Evolutionary conservation across 2,329 filamentous ascomycete species (phyloP).

Genomic region (Penicillium sp.): DNA sequence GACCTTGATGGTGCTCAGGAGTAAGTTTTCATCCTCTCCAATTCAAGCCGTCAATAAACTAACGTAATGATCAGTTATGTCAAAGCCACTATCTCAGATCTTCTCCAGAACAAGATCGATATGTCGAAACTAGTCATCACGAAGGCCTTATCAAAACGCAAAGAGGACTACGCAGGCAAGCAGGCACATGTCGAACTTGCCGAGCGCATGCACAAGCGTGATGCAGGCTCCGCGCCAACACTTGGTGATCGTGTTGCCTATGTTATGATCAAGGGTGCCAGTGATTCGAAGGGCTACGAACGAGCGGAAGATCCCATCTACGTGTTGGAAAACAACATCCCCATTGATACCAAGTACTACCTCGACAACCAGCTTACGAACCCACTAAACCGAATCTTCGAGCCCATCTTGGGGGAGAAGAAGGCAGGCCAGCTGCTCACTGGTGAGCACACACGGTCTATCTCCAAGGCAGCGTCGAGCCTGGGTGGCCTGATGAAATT

Average conservation of each 20-base stretch:
- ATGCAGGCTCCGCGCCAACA: slow-evolving; percentile 86
- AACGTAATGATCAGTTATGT: slow-evolving; percentile 68
- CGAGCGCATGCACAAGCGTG: slow-evolving; percentile 94
- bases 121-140: slow-evolving; percentile 99
- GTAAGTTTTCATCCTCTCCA: slow-evolving; percentile 55
- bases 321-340: slow-evolving; percentile 94
- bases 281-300: slow-evolving; percentile 92
- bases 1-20: slow-evolving; percentile 89
- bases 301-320: slow-evolving; percentile 96
- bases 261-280: slow-evolving; percentile 90
- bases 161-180: slow-evolving; percentile 78
- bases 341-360: slow-evolving; percentile 98
- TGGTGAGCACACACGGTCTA: slow-evolving; percentile 91
- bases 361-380: slow-evolving; percentile 98
- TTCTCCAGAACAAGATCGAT: slow-evolving; percentile 95
- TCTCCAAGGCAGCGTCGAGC: slow-evolving; percentile 86
- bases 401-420: slow-evolving; percentile 92
- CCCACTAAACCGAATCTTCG: slow-evolving; percentile 91
- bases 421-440: slow-evolving; percentile 83
- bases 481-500: slow-evolving; percentile 98
- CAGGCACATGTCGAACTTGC: slow-evolving; percentile 96
- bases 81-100: slow-evolving; percentile 90
- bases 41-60: slow-evolving; percentile 29
- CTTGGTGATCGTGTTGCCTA: slow-evolving; percentile 96
- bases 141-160: slow-evolving; percentile 80